These are phyloP conservation scores for Penicillium polonicum DNA, from an alignment of 2,329 filamentous ascomycete genomes.

Conservation along the genomic window DNA sequence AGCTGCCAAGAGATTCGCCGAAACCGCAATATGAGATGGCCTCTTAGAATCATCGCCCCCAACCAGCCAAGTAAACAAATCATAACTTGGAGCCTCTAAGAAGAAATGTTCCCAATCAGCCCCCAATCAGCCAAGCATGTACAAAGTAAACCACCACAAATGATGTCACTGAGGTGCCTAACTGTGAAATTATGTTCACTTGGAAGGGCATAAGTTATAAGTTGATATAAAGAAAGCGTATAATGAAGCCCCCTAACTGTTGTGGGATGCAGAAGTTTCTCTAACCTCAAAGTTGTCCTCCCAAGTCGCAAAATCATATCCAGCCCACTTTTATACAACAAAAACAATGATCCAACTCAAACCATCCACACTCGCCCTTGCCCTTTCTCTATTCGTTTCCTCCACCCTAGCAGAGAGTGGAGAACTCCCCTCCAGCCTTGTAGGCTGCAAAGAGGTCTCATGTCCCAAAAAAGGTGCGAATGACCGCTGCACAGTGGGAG, in stretches of 20 bases:
- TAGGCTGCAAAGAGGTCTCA: background rate
- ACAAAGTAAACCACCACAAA: background rate
- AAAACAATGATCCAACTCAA: background rate
- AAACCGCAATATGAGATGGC: background rate
- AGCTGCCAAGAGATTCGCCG: background rate
- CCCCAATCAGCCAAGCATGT: too few relatives aligned
- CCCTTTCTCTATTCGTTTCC: background rate
- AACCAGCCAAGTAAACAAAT: background rate
- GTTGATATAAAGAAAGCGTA: background rate
- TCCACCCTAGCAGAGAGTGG: background rate
- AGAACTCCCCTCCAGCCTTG: background rate
- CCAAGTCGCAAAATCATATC: too few relatives aligned
- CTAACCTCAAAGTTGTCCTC: background rate
- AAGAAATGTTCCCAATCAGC: too few relatives aligned
- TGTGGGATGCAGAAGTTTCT: too few relatives aligned
- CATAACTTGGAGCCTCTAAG: too few relatives aligned
- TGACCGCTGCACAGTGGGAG: background rate
- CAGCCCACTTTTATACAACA: background rate
- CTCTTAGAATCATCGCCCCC: background rate
- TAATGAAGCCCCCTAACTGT: background rate
- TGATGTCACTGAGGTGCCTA: background rate
- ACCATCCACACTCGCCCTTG: background rate
- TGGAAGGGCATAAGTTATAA: background rate
- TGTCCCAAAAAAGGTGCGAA: background rate
- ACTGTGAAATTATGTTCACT: background rate